phyloP scores from a whole-genome alignment of 139 green algal genomes.

The Axilococcus clingmanii region DNA sequence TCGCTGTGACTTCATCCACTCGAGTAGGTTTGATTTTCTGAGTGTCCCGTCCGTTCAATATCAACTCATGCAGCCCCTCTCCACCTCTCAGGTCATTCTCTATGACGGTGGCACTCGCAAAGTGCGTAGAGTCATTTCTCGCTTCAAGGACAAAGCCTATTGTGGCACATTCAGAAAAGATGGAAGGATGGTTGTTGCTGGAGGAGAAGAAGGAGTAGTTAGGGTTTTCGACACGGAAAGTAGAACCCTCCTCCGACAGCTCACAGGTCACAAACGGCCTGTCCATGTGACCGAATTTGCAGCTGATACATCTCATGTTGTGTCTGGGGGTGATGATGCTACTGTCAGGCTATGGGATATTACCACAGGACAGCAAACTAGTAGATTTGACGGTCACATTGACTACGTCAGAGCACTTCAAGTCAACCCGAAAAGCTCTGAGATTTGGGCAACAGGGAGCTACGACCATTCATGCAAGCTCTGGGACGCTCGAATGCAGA shows the following conservation, averaged over 20 bases:
- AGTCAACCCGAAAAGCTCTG: conserved; percentile 29
- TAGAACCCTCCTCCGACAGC: conserved; percentile 69
- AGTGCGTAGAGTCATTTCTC: conserved; percentile 46
- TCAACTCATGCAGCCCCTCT: not conserved
- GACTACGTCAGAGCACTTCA: conserved; percentile 78
- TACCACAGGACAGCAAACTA: conserved; percentile 40
- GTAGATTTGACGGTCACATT: conserved; percentile 47
- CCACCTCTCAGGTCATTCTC: conserved; percentile 49
- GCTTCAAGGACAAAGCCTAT: conserved; percentile 89
- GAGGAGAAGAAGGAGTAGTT: conserved; percentile 73
- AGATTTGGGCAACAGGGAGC: conserved; percentile 59
- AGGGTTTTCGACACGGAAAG: conserved; percentile 80
- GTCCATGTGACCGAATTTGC: conserved; percentile 59
- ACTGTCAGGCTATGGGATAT: conserved; percentile 77
- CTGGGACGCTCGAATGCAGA: conserved; percentile 64
- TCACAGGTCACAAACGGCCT: conserved; percentile 70
- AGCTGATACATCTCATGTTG: conserved; percentile 58
- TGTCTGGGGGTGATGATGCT: conserved; percentile 77
- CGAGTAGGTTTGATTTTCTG: conserved; percentile 32
- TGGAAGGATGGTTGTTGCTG: conserved; percentile 74
- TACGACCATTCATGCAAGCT: conserved; percentile 82
- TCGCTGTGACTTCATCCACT: conserved; percentile 74
- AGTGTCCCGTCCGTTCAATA: not conserved
- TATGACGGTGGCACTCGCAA: conserved; percentile 46
- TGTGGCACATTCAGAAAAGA: conserved; percentile 66